These are phyloP conservation scores for Arachis monticola DNA, from an alignment of 331 rosid genomes.

Conservation along the genomic window DNA sequence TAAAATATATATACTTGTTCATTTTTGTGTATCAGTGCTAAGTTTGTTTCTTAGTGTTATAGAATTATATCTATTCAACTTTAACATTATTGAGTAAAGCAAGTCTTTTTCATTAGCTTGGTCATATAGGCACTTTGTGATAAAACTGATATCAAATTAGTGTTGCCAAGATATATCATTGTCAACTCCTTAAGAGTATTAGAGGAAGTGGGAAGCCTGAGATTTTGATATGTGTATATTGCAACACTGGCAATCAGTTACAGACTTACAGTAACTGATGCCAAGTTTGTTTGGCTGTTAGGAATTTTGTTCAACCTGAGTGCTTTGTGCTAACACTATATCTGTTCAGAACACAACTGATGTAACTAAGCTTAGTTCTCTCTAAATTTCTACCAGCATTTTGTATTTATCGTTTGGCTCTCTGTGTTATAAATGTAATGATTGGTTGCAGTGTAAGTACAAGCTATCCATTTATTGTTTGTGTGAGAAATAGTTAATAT, in stretches of 20 bases:
- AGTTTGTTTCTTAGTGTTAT: background rate
- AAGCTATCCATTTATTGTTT: too few relatives aligned
- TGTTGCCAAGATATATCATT: background rate
- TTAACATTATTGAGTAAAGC: background rate
- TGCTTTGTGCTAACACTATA: background rate
- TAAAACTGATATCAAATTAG: background rate
- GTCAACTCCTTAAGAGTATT: background rate
- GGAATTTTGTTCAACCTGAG: background rate
- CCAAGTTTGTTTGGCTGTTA: background rate
- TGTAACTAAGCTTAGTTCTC: background rate
- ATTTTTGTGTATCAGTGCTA: background rate
- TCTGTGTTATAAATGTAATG: background rate
- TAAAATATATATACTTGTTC: background rate
- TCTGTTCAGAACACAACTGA: background rate
- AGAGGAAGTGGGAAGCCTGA: background rate
- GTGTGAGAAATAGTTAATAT: background rate
- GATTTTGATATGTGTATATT: background rate
- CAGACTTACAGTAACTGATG: background rate
- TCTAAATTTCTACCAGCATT: background rate
- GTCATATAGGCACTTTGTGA: conserved; percentile 10
- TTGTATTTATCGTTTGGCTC: too few relatives aligned
- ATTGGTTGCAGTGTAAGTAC: conserved; percentile 4
- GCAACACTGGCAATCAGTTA: background rate
- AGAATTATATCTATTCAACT: conserved; percentile 10
- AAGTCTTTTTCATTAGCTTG: conserved; percentile 19